These are phyloP conservation scores for Aureobasidium sp. DNA, from an alignment of 2,329 filamentous ascomycete genomes.

Conservation along the genomic window DNA sequence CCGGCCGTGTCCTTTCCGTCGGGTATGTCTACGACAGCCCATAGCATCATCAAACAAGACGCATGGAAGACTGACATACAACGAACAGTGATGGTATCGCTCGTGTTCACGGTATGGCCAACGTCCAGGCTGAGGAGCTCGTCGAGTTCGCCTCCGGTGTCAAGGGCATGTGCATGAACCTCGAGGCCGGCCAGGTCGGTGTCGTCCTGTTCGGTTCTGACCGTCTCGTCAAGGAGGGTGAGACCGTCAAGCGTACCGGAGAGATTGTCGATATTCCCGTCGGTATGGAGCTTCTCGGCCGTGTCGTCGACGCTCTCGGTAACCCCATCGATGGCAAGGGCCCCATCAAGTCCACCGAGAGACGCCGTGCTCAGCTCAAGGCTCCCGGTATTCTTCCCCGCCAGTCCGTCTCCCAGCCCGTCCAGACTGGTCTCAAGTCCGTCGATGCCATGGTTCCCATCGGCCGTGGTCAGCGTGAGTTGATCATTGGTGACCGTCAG, in stretches of 20 bases:
- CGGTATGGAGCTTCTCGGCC: slow-evolving; percentile 84
- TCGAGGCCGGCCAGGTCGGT: slow-evolving; percentile 99
- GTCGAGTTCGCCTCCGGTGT: slow-evolving; percentile 99
- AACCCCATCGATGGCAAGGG: slow-evolving; percentile 99
- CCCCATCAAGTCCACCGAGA: slow-evolving; percentile 84
- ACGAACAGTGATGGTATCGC: slow-evolving; percentile 93
- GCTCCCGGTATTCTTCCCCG: slow-evolving; percentile 96
- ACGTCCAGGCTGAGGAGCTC: slow-evolving; percentile 99
- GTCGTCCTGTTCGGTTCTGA: slow-evolving; percentile 99
- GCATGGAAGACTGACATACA: slow-evolving; percentile 28
- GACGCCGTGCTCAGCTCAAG: slow-evolving; percentile 96
- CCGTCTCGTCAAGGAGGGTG: slow-evolving; percentile 98
- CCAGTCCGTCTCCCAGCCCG: slow-evolving; percentile 93
- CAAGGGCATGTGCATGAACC: slow-evolving; percentile 99
- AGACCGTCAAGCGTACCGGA: slow-evolving; percentile 99
- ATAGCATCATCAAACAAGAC: slow-evolving; percentile 17
- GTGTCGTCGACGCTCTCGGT: slow-evolving; percentile 96
- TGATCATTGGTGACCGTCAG: slow-evolving; percentile 99
- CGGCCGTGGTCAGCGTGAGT: slow-evolving; percentile 99
- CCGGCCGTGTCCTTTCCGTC: slow-evolving; percentile 95
- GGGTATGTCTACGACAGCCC: slow-evolving; percentile 62
- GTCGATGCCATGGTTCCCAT: slow-evolving; percentile 99
- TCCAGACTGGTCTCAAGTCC: slow-evolving; percentile 99
- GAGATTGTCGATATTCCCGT: slow-evolving; percentile 98
- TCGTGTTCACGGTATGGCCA: slow-evolving; percentile 99